Base-by-base conservation (phyloP, 2,329 filamentous ascomycete genomes). In the Chaetomium olivaceum region DNA sequence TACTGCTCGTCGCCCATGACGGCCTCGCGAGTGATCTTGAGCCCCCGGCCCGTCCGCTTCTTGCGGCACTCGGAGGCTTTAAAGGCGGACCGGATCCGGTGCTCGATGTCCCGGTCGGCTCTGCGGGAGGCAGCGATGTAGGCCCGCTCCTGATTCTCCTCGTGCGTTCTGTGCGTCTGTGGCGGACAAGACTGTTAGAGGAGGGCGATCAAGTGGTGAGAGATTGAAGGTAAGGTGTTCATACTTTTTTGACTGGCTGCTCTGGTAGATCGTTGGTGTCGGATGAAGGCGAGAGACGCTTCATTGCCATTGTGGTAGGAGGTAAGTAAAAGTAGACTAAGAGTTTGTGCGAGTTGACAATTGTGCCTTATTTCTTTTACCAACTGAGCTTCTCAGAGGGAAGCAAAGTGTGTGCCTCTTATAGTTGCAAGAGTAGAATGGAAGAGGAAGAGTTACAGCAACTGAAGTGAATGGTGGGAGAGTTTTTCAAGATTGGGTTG, bases 1-100 rank as follows among this genome's bases (percentile, higher is more conserved):
- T 97, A 97, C 92, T 97, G 96, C 76, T 96, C 92, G 76, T 97
- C 93, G 68, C 92, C 93, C 71, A 91, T 82, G 14, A 97, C 93
- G 78, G 95, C 93, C 73, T 95, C 86, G 76, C 93, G 90, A 29
- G 90, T 93, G 65, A 97, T 91, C 71, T 89, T 88, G 66, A 97
- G 83, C 2, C 85, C 87, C 71, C 92, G 91, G 48, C 93, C 94
- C 0, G 93, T 97, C 21, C 93, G 88, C 76, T 89, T 86, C 80
- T 93, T 92, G 82, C 97, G 93, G 46, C 97, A 92, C 73, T 92
- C 89, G n/a, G 93, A 97, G 6, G 93, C 93, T 77, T 91, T 87
- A 60, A 88, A 85, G 16, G 94, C 93, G 2, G 93, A 97, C 75
- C 96, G 91, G 21, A 97, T 85, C 29, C 93, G 88, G 16, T 93